Conservation (phyloP, 805 yeast species). For the Pichia paraexigua region DNA sequence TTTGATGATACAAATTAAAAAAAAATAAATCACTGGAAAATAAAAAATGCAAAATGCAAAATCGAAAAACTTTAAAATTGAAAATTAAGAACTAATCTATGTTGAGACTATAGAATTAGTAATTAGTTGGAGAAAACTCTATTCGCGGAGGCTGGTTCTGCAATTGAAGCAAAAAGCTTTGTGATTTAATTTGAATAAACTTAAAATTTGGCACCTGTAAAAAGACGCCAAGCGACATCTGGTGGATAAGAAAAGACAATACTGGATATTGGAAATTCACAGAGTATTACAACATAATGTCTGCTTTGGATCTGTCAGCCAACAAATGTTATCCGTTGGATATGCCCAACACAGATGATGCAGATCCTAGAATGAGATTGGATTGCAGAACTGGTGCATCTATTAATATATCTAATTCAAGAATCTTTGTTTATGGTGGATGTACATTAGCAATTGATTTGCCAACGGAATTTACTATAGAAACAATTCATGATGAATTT, state of each 20-base stretch:
- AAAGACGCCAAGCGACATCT: background rate
- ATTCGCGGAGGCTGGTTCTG: too few relatives aligned
- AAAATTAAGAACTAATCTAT: too few relatives aligned
- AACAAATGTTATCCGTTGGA: conserved; percentile 49
- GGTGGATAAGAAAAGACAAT: background rate
- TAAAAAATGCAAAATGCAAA: background rate
- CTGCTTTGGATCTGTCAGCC: conserved; percentile 56
- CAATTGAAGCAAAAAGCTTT: too few relatives aligned
- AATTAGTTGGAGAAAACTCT: too few relatives aligned
- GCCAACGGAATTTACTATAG: conserved; percentile 29
- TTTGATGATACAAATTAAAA: background rate
- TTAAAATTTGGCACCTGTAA: too few relatives aligned
- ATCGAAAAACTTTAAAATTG: too few relatives aligned
- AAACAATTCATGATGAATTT: conserved; percentile 34
- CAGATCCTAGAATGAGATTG: conserved; percentile 45
- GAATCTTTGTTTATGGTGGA: conserved; percentile 64
- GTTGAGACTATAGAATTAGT: too few relatives aligned
- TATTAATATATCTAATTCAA: conserved; percentile 46
- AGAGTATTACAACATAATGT: conserved; percentile 28
- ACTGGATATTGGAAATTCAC: background rate
- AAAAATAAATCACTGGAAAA: too few relatives aligned
- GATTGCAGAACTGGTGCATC: conserved; percentile 67
- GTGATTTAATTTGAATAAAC: too few relatives aligned
- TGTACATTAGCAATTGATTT: conserved; percentile 49
- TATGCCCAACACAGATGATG: conserved; percentile 44